phyloP scores from a whole-genome alignment of 2,329 filamentous ascomycete genomes.

The Stenocarpella maydis region DNA sequence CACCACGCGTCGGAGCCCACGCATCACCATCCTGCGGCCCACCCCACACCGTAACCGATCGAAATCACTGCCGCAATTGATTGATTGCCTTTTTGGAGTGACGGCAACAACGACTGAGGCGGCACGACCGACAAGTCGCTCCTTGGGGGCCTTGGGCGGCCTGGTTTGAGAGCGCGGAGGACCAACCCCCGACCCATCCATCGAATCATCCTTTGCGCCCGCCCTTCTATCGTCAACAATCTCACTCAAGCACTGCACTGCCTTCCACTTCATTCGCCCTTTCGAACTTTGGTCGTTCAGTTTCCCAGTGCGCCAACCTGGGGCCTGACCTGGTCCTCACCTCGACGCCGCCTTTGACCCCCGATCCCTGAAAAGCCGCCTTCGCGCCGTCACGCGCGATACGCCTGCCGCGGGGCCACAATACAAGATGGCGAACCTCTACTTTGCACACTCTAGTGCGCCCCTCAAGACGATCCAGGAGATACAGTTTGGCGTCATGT shows the following conservation, averaged over 20 bases:
- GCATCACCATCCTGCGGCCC: constrained; percentile 45
- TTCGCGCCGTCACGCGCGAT: constrained; percentile 24
- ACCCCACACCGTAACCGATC: constrained; percentile 46
- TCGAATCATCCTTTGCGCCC: constrained; percentile 29
- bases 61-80: constrained; percentile 47
- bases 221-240: constrained; percentile 13
- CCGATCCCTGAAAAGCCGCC: constrained; percentile 31
- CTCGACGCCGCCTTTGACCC: constrained; percentile 28
- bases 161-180: constrained; percentile 43
- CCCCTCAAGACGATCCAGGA: constrained; percentile 97
- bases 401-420: constrained; percentile 37
- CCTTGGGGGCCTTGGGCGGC: constrained; percentile 49
- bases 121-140: constrained; percentile 43
- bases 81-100: constrained; percentile 46
- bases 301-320: constrained; percentile 1
- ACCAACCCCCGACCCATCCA: constrained; percentile 30
- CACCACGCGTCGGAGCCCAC: constrained; percentile 62
- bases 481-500: constrained; percentile 98
- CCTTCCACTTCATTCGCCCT: constrained; percentile 17
- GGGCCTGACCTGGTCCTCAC: constrained; percentile 15
- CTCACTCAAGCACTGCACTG: constrained; percentile 19
- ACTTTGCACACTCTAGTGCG: constrained; percentile 91
- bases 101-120: constrained; percentile 55
- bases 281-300: constrained; percentile 5
- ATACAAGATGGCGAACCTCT: constrained; percentile 86